Base-by-base conservation (phyloP, 352 stramenopile genomes). In the Phytopythium oedochilum region DNA sequence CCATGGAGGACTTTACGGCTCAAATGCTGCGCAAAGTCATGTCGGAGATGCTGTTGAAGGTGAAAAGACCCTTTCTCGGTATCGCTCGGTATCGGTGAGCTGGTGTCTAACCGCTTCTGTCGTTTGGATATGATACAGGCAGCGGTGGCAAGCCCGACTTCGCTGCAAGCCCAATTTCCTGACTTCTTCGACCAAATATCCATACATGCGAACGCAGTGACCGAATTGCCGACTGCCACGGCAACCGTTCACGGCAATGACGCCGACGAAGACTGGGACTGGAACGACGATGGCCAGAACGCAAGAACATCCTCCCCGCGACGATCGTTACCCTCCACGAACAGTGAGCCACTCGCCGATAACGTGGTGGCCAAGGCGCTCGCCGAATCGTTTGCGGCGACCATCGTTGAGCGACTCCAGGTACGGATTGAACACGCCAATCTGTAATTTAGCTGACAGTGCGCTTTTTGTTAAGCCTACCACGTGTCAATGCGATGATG, bases 221-320 rank as follows among this genome's bases (percentile, higher is more conserved):
- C 57, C 57, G 23, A 44, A 42, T 40, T 23, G 18, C 5, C 44
- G 8, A 38, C 48, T 4, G 11, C 34, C 18, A 47, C 39, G 2
- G 25, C 52, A 20, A 38, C 28, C 23, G 43, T 5, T 22, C 36
- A 50, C 38, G 43, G 57, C 20, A 64, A 65, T 36, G 39, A 55
- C 20, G 73, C 73, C 34, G 57, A 75, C 1, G 66, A 89, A 44
- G 73, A 89, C 40, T 92, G 82, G 82, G 79, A 76, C 45, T 88
- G 78, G 75, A 72, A 77, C 54, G 79, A 88, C 20, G 57, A 48
- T 22, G 59, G 35, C 32, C 63, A 51, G 8, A 39, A 25, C 42
- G 20, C 42, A 11, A 48, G 20, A 32, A 31, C 10, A n/a, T 31
- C 42, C 11, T 39, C n/a, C 18, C 28, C 38, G 17, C 38, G 38